A percentile compares a stretch with the other conserved stretches of the same genome.
Evolutionary conservation across 2,329 filamentous ascomycete genomes (phyloP).

Genomic region (Beauveria medogensis): DNA sequence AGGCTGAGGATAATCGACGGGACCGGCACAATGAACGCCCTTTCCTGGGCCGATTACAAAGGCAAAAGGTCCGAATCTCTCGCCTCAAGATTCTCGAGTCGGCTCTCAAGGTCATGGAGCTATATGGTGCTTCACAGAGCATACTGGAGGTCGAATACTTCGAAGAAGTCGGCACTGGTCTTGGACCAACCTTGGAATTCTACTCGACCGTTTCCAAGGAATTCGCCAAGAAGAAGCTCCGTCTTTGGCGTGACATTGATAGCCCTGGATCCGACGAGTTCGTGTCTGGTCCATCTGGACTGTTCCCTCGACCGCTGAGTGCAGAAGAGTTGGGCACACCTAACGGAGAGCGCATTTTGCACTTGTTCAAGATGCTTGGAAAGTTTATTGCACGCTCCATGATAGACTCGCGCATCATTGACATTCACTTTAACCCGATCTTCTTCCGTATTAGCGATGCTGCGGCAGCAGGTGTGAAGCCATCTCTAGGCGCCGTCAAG

Average conservation of each 20-base stretch:
- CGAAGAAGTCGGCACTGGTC: conserved; percentile 91
- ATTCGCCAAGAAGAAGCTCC: conserved; percentile 94
- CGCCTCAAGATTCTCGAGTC: conserved; percentile 92
- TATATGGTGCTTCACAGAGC: conserved; percentile 94
- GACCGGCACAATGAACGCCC: conserved; percentile 85
- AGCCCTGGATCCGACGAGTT: conserved; percentile 65
- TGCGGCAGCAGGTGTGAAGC: conserved; percentile 53
- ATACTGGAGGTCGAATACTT: conserved; percentile 98
- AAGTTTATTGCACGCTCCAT: conserved; percentile 97
- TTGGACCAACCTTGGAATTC: conserved; percentile 93
- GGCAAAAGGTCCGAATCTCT: conserved; percentile 97
- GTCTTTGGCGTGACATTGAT: conserved; percentile 92
- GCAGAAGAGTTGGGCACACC: conserved; percentile 65
- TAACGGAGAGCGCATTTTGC: conserved; percentile 78
- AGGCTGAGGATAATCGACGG: conserved; percentile 72
- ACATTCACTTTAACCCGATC: conserved; percentile 92
- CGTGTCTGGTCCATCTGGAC: conserved; percentile 72
- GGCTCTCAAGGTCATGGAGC: conserved; percentile 95
- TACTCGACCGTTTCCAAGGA: conserved; percentile 97
- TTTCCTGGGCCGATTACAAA: conserved; percentile 82
- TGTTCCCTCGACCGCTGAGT: conserved; percentile 89
- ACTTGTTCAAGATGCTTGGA: conserved; percentile 86
- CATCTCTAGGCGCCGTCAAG: conserved; percentile 83
- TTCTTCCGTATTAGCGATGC: conserved; percentile 91
- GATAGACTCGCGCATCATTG: conserved; percentile 96